phyloP scores from a whole-genome alignment of 163 green algal species.

The Volvox carteri region DNA sequence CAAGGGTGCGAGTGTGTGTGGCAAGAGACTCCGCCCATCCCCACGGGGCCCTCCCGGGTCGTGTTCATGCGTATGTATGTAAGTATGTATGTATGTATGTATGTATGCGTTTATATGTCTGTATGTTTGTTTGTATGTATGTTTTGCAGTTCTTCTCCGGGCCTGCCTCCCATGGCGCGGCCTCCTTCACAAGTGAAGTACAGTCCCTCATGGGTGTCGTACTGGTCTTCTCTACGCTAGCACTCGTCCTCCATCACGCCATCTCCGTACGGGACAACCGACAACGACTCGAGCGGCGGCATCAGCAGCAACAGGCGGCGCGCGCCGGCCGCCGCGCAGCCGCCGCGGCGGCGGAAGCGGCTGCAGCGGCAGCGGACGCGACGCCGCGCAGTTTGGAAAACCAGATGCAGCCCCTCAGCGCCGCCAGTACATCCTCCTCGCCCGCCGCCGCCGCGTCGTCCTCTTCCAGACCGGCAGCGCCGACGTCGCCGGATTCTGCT shows the following conservation, averaged over 20 bases:
- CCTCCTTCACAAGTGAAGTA: constrained; percentile 54
- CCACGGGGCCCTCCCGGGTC: no score
- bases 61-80: no score
- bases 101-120: no score
- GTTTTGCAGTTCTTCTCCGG: constrained; percentile 55
- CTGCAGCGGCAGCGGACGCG: constrained; percentile 11
- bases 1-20: no score
- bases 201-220: constrained; percentile 65
- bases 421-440: background rate
- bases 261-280: constrained; percentile 14
- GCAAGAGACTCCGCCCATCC: no score
- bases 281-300: background rate
- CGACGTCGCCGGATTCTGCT: no score
- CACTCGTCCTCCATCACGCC: constrained; percentile 62
- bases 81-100: no score
- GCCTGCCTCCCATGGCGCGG: background rate
- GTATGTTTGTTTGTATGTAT: no score
- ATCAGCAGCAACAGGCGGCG: background rate
- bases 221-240: constrained; percentile 54
- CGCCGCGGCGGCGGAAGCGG: background rate
- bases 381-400: background rate
- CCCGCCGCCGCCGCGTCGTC: background rate
- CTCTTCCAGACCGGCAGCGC: no score
- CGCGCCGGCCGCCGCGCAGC: background rate
- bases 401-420: constrained; percentile 9